Base-by-base conservation (phyloP, 768 basidiomycete species). In the Kwoniella sp. region DNA sequence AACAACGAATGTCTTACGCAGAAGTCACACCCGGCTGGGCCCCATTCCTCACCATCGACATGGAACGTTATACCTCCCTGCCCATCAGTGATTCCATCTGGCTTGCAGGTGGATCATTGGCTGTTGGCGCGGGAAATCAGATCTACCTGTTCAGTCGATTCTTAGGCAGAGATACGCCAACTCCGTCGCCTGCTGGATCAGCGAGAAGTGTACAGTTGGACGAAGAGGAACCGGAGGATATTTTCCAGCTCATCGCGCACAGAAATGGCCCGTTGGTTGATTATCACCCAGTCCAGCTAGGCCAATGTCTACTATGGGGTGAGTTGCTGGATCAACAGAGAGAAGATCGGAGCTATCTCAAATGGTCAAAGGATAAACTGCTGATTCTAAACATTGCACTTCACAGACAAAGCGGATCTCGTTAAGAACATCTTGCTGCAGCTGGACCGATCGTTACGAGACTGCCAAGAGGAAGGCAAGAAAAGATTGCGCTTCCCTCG, bases 221-320 rank as follows among this genome's bases (percentile, higher is more conserved):
- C 33, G 53, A 51, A 9, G 67, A 68, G 26, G 69, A 74, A 3
- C 70, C 79, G 8, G 83, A 84, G 68, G 86, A 86, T 68, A 82
- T 95, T 17, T 90, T 95, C 61, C 89, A 91, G 71, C 84, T 90
- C 71, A 90, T 93, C 36, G 90, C 90, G 5, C 81, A 87, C 60
- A 84, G 86, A 53, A 93, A 94, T 76, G 92, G 91, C 0, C 93
- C 95, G 2, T 80, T 97, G 36, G 85, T 87, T 19, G 91, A 96
- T 78, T 93, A 91, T 77, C 92, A 97, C 80, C 94, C 95, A 2
- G 91, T 94, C 73, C 88, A 95, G 85, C 77, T 98, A 19, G 81
- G 93, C 13, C 94, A 97, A 74, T 95, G 92, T 75, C 82, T 97
- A 58, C 81, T 96, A 8, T 95, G 92, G 93, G 89, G 94, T 94